Conservation (phyloP, 345 rosid species). For the Arabis hirsuta region DNA sequence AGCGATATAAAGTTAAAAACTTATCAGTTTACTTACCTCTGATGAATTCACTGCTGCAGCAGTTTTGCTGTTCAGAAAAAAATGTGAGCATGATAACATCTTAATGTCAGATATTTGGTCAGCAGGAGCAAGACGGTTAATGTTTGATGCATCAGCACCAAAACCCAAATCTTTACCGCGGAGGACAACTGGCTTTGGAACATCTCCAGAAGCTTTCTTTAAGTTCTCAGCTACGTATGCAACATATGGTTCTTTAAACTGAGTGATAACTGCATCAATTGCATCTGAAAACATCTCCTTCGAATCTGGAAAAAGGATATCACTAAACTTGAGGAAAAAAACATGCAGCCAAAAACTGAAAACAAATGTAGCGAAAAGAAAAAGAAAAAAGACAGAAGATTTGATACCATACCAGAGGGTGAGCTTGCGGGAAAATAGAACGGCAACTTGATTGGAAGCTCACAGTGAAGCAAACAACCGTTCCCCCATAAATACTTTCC, state of each 20-base stretch:
- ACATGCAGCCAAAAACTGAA: not conserved
- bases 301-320: slow-evolving; percentile 50
- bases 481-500: slow-evolving; percentile 75
- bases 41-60: slow-evolving; percentile 48
- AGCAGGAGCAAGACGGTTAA: slow-evolving; percentile 53
- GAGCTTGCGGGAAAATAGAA: slow-evolving; percentile 59
- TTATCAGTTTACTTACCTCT: slow-evolving; percentile 58
- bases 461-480: slow-evolving; percentile 83
- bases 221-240: slow-evolving; percentile 60
- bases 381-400: not conserved
- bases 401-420: slow-evolving; percentile 53
- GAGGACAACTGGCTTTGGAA: slow-evolving; percentile 53
- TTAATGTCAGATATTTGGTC: slow-evolving; percentile 47
- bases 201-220: slow-evolving; percentile 49
- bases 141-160: slow-evolving; percentile 48
- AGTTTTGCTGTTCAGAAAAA: slow-evolving; percentile 58
- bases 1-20: not conserved
- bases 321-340: slow-evolving; percentile 18
- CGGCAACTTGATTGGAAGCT: slow-evolving; percentile 71
- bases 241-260: slow-evolving; percentile 65
- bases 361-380: not conserved
- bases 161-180: slow-evolving; percentile 62
- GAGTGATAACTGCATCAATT: slow-evolving; percentile 54
- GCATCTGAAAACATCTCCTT: slow-evolving; percentile 54
- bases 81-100: slow-evolving; percentile 58